Percentiles rank a stretch among this genome's conserved stretches.
Evolutionary conservation across 805 yeast species (phyloP).

Genomic region (Starmerella roubikii): DNA sequence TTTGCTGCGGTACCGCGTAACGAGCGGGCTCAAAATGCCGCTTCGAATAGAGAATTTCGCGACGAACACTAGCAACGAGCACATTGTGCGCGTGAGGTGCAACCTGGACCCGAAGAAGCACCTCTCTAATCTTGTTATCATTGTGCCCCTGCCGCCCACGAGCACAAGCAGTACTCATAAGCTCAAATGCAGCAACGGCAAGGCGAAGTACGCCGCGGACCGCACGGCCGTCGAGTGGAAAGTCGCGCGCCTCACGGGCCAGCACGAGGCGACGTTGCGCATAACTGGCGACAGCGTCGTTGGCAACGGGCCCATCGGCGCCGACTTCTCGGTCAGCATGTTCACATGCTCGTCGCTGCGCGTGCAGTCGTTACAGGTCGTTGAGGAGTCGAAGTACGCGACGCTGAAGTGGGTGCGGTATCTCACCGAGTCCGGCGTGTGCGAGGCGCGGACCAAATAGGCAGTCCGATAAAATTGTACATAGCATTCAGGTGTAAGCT

Average conservation of each 20-base stretch:
- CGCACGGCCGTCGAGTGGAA: slow-evolving; percentile 58
- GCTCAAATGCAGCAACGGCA: slow-evolving; percentile 39
- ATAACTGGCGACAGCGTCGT: slow-evolving; percentile 35
- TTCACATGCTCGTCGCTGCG: slow-evolving; percentile 63
- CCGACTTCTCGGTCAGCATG: slow-evolving; percentile 58
- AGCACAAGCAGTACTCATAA: slow-evolving; percentile 8
- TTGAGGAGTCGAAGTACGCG: slow-evolving; percentile 44
- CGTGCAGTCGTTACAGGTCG: slow-evolving; percentile 57
- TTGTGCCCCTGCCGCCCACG: slow-evolving; percentile 40
- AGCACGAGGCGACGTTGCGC: slow-evolving; percentile 45
- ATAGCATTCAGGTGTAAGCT: too few relatives aligned
- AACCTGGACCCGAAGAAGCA: slow-evolving; percentile 8
- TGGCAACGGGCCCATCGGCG: slow-evolving; percentile 39
- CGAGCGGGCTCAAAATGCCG: slow-evolving; percentile 48
- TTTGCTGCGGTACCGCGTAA: slow-evolving; percentile 57
- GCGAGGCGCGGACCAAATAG: slow-evolving; percentile 52
- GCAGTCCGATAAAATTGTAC: too few relatives aligned
- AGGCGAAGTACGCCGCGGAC: slow-evolving; percentile 52
- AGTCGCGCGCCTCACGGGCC: slow-evolving; percentile 53
- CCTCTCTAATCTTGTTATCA: slow-evolving; percentile 40
- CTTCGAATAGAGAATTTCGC: slow-evolving; percentile 43
- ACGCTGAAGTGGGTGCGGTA: slow-evolving; percentile 86
- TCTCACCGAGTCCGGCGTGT: slow-evolving; percentile 59
- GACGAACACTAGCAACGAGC: slow-evolving; percentile 19
- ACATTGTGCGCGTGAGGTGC: slow-evolving; percentile 13